Evolutionary conservation across 441 rosid genomes (phyloP), one percentile per base, ranked within the genome.

Genomic region (Jatropha multifida): DNA sequence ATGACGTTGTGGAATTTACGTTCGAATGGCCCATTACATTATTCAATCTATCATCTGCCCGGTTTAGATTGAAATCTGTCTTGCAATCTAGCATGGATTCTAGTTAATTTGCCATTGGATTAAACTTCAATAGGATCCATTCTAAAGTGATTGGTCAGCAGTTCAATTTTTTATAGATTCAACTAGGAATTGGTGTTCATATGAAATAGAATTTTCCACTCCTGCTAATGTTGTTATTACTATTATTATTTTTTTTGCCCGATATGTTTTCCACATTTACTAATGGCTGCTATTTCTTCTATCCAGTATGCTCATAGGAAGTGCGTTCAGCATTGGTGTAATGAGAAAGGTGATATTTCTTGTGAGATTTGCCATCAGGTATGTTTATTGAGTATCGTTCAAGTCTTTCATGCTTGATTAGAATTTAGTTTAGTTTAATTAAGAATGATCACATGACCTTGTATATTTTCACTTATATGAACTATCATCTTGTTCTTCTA

Each of bases 271-370:
- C 5, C 7, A 7, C 8, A 4, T 73, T 42, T 18, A 15, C 20
- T 76, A 49, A 54, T 23, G 64, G 38, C 44, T 27, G 76, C 8
- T 23, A 9, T 63, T 65, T 76, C 8, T 76, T 78, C 23, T 69
- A 27, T 79, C 58, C 92, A 93, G 97, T 90, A 85, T 85, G 96
- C 97, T 69, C 98, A 92, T 77, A 84, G 96, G 76, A 86, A 90
- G 84, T 93, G 98, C 77, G 92, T 94, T 76, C 98, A 94, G 74
- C 94, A 79, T 75, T 94, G 98, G 98, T 94, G 97, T 85, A 86
- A 92, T 61, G 98, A 94, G 86, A 94, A 94, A 81, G 94, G 97
- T 56, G 92, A 94, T 76, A 87, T 83, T 62, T 82, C 84, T 63
- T 94, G 97, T 71, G 98, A 94, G 83, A 94, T 94, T 41, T 94